Conservation (phyloP, 192 early-diverging fungal species). For the Irineochytrium annulatum region DNA sequence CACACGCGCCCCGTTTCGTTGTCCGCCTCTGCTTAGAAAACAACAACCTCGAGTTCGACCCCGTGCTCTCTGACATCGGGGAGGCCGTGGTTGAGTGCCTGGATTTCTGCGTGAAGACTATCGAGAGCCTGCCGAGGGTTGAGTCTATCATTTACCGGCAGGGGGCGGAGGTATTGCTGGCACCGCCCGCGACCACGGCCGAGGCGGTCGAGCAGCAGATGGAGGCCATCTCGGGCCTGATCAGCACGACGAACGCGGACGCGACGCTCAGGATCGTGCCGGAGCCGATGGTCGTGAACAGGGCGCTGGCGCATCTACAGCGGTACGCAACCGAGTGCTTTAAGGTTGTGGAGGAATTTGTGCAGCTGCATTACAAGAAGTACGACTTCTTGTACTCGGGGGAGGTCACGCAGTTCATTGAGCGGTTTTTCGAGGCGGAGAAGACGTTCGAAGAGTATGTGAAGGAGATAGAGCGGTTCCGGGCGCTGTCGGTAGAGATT, state of each 20-base stretch:
- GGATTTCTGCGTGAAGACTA: slow-evolving; percentile 39
- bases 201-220: slow-evolving; percentile 11
- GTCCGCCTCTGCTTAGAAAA: slow-evolving; percentile 43
- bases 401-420: slow-evolving; percentile 28
- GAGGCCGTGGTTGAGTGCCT: slow-evolving; percentile 47
- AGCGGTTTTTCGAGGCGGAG: slow-evolving; percentile 38
- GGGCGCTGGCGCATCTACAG: slow-evolving; percentile 23
- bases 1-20: slow-evolving; percentile 38
- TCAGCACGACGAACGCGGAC: slow-evolving; percentile 14
- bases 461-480: slow-evolving; percentile 54
- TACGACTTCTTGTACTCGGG: slow-evolving; percentile 39
- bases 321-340: slow-evolving; percentile 41
- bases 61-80: slow-evolving; percentile 45
- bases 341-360: slow-evolving; percentile 41
- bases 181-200: slow-evolving; percentile 2
- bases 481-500: slow-evolving; percentile 33
- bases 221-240: slow-evolving; percentile 19
- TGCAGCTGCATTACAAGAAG: slow-evolving; percentile 35
- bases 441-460: slow-evolving; percentile 53
- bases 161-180: slow-evolving; percentile 15
- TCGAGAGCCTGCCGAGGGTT: slow-evolving; percentile 46
- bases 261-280: slow-evolving; percentile 24
- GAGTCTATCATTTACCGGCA: slow-evolving; percentile 37
- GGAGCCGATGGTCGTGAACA: slow-evolving; percentile 33
- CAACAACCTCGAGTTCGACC: slow-evolving; percentile 48